Percentiles rank a stretch among this genome's conserved stretches.
These are phyloP conservation scores for Schoenoplectus triqueter DNA, from an alignment of 202 grass and related monocot genomes.

Conservation along the genomic window DNA sequence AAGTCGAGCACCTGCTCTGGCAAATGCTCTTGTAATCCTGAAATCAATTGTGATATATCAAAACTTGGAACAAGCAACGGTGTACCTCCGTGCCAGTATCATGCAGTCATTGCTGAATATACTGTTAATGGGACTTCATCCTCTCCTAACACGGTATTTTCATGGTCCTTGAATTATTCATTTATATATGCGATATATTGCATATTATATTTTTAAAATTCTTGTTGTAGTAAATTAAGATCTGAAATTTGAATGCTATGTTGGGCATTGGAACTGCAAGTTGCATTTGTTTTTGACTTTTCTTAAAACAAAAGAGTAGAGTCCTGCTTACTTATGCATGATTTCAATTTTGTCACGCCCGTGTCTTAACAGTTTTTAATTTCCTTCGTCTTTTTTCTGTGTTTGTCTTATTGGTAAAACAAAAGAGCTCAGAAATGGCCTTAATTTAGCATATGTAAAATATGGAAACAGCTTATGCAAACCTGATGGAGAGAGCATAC, in stretches of 20 bases:
- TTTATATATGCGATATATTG: neutral
- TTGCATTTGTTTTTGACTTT: neutral
- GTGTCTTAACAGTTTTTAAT: neutral
- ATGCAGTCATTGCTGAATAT: conserved; percentile 81
- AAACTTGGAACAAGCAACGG: conserved; percentile 62
- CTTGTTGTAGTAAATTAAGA: neutral
- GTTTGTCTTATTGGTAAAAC: neutral
- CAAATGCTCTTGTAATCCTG: conserved; percentile 88
- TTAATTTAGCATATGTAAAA: conserved; percentile 1
- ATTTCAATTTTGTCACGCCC: neutral
- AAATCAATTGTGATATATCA: conserved; percentile 70
- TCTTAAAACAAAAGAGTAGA: neutral
- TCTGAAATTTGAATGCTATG: neutral
- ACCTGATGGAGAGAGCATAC: neutral
- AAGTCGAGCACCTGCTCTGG: conserved; percentile 67
- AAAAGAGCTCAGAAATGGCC: conserved; percentile 14
- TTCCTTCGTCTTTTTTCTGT: neutral
- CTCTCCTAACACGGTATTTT: conserved; percentile 54
- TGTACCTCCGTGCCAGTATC: conserved; percentile 72
- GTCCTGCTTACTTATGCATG: neutral
- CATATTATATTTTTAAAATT: neutral
- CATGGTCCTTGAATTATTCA: neutral
- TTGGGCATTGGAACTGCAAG: neutral
- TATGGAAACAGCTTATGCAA: neutral
- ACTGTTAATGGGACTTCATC: conserved; percentile 54